Conservation (phyloP, 2,329 filamentous ascomycete genomes). For the Alternaria rosae region DNA sequence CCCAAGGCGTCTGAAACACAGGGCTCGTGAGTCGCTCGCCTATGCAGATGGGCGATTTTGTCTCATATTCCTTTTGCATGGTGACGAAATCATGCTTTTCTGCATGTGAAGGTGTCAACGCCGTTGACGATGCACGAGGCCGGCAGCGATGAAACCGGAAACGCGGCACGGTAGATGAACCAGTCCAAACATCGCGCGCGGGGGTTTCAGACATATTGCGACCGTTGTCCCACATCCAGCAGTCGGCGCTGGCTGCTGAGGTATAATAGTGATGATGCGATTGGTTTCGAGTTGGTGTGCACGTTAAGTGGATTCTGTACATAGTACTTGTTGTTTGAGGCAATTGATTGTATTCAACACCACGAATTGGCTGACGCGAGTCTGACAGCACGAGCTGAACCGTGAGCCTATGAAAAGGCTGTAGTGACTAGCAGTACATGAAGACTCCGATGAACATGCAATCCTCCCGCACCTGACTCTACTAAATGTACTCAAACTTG, state of each 20-base stretch:
- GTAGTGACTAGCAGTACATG: slow-evolving; percentile 15
- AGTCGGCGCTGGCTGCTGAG: background rate
- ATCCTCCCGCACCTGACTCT: slow-evolving; percentile 7
- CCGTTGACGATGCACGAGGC: background rate
- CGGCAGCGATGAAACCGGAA: background rate
- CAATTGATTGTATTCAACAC: slow-evolving; percentile 12
- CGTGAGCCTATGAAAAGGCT: background rate
- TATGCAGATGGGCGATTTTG: background rate
- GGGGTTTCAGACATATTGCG: background rate
- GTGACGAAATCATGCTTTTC: background rate
- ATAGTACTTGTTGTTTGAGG: background rate
- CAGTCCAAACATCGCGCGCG: background rate
- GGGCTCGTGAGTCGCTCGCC: background rate
- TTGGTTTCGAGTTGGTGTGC: background rate
- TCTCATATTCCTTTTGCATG: background rate
- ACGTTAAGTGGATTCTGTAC: background rate
- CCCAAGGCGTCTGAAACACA: background rate
- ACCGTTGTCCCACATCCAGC: background rate
- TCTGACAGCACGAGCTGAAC: slow-evolving; percentile 10
- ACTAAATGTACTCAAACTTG: slow-evolving; percentile 15
- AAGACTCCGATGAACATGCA: slow-evolving; percentile 15
- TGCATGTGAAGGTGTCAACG: background rate
- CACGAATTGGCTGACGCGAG: slow-evolving; percentile 1
- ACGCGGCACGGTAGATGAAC: background rate
- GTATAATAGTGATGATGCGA: background rate